Percentiles rank a stretch among this genome's conserved stretches.
Evolutionary conservation across 768 basidiomycete genomes (phyloP).

Genomic region (Cystoderma amianthinum): DNA sequence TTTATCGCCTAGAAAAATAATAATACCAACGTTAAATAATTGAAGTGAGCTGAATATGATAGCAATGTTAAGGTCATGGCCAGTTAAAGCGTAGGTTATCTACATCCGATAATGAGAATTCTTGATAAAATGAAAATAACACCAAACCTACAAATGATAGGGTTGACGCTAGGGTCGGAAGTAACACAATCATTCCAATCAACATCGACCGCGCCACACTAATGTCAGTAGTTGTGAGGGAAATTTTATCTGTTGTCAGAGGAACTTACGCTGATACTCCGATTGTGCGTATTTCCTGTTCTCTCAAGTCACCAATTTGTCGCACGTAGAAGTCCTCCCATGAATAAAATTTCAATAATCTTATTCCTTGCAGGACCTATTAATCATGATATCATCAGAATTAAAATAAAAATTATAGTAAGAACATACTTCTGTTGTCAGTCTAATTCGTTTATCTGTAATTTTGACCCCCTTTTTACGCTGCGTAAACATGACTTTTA

Average conservation of each 20-base stretch:
- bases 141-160: conserved; percentile 38
- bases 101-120: conserved; percentile 12
- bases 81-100: conserved; percentile 58
- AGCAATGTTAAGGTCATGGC: conserved; percentile 46
- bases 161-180: conserved; percentile 45
- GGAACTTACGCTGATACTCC: conserved; percentile 29
- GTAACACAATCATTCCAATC: conserved; percentile 37
- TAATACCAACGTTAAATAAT: conserved; percentile 42
- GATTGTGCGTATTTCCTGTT: conserved; percentile 30
- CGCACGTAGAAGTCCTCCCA: conserved; percentile 48
- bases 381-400: not conserved
- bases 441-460: conserved; percentile 59
- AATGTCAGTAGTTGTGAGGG: no score
- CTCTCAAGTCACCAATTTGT: conserved; percentile 31
- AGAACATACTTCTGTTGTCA: conserved; percentile 52
- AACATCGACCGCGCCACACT: conserved; percentile 29
- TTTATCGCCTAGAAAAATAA: not conserved
- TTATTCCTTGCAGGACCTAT: conserved; percentile 58
- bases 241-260: no score
- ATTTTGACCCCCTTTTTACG: conserved; percentile 52
- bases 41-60: conserved; percentile 52
- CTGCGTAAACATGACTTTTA: conserved; percentile 44
- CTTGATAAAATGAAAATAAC: not conserved
- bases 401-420: not conserved
- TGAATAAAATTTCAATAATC: conserved; percentile 58